phyloP scores from a whole-genome alignment of 192 early-diverging fungal species.

The Coemansia reversa region DNA sequence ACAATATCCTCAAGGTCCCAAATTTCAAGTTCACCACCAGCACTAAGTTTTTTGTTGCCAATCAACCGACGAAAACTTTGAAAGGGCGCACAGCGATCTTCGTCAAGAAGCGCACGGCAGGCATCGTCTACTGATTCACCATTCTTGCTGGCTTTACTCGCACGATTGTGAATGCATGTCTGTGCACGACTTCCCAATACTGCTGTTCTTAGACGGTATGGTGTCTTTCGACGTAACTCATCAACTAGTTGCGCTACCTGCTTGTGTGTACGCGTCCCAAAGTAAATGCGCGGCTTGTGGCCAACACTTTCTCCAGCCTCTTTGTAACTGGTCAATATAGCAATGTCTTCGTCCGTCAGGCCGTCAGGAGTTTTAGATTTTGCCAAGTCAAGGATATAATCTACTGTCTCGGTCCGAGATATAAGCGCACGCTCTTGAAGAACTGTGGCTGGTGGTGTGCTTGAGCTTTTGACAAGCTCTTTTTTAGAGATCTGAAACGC shows the following conservation, averaged over 20 bases:
- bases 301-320: neutral
- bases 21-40: slow-evolving; percentile 34
- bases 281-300: slow-evolving; percentile 47
- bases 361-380: slow-evolving; percentile 13
- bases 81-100: slow-evolving; percentile 18
- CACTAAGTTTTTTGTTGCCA: slow-evolving; percentile 5
- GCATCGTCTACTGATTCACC: slow-evolving; percentile 40
- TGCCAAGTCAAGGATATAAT: slow-evolving; percentile 12
- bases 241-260: slow-evolving; percentile 59
- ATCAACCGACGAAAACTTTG: neutral
- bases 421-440: slow-evolving; percentile 11
- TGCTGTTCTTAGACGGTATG: slow-evolving; percentile 56
- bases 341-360: slow-evolving; percentile 14
- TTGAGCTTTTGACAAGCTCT: neutral
- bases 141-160: slow-evolving; percentile 8
- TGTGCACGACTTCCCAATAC: slow-evolving; percentile 57
- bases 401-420: neutral
- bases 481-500: neutral
- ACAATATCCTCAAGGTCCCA: slow-evolving; percentile 66
- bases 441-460: neutral
- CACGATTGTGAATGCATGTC: slow-evolving; percentile 51
- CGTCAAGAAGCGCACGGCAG: slow-evolving; percentile 35
- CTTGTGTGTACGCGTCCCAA: slow-evolving; percentile 61
- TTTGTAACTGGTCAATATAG: slow-evolving; percentile 11
- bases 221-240: slow-evolving; percentile 58